Evolutionary conservation across 441 rosid species (phyloP), one percentile per base, ranked within the genome.

Genomic region (Populus hybrid): DNA sequence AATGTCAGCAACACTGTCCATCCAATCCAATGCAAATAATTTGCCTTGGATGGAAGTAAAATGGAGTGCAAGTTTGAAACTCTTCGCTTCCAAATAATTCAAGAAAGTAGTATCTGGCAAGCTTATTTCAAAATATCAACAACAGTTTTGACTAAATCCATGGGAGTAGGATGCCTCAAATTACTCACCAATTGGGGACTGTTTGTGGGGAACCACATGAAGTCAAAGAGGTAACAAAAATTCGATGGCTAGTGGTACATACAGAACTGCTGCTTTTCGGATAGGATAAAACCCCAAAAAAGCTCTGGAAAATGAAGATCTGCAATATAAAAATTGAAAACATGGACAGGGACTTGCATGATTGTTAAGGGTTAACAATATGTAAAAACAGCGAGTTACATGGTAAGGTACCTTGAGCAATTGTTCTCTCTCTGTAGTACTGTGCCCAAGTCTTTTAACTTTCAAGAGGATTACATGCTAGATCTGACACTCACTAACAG

Each of bases 401-500:
- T 61, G 66, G 6, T 21, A 23, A 21, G 66, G 14, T 61, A 21
- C 66, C 24, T 9, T 4, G 24, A 21, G 28, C 66, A 21, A 10
- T 10, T 1, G 66, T 9, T 10, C 66, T 21, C 28, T 61, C 28
- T 21, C 16, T 10, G 16, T 10, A 11, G 66, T 61, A 61, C 14
- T 21, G 66, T 61, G 10, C 66, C 66, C 66, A 23, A 28, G 50
- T 40, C 50, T 40, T 11, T 11, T 40, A 40, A 40, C 50, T 40
- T 40, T 40, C 50, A 40, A 3, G 50, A 40, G 11, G 50, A 40
- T 40, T 40, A 40, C 36, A 40, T 10, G 42, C 70, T 8, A 75
- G 67, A 75, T 65, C 77, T 75, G 71, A 40, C 36, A 66, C 6
- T 66, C 20, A 42, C 40, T 42, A 70, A 38, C 7, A 9, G 71